Conservation (phyloP, 306 rosid species). For the Begonia loranthoides region DNA sequence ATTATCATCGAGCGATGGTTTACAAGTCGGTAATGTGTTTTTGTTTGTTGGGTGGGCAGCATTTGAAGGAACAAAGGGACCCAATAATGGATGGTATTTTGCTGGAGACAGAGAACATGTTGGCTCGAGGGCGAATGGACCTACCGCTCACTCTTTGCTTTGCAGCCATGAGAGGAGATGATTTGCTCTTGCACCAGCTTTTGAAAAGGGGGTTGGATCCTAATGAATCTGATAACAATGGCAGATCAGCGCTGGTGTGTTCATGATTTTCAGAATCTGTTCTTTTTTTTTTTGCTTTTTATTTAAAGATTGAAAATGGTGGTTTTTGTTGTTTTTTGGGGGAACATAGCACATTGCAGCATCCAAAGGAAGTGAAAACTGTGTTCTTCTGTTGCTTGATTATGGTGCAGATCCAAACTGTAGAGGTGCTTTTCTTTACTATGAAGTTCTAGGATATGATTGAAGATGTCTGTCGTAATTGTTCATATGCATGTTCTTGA, state of each 20-base stretch:
- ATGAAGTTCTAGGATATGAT: neutral
- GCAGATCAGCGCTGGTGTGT: conserved; percentile 76
- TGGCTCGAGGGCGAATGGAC: conserved; percentile 76
- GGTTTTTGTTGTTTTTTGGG: neutral
- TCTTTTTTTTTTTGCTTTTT: neutral
- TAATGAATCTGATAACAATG: conserved; percentile 65
- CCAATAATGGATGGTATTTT: conserved; percentile 79
- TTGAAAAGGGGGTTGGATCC: conserved; percentile 62
- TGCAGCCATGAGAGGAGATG: conserved; percentile 76
- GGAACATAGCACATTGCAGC: conserved; percentile 59
- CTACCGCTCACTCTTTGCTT: conserved; percentile 77
- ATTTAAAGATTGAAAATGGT: neutral
- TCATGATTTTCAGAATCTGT: conserved; percentile 1
- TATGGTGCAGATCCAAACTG: conserved; percentile 57
- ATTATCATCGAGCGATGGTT: neutral
- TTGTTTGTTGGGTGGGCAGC: conserved; percentile 31
- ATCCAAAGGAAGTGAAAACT: conserved; percentile 52
- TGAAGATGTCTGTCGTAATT: too few relatives aligned
- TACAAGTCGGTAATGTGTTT: neutral
- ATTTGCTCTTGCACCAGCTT: conserved; percentile 58
- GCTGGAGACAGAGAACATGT: conserved; percentile 71
- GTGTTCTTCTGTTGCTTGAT: conserved; percentile 54
- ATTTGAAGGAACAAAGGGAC: conserved; percentile 52
- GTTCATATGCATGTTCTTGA: too few relatives aligned
- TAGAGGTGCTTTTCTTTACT: conserved; percentile 37